Conservation (phyloP, 306 rosid species). For the Gillenia trifoliata region DNA sequence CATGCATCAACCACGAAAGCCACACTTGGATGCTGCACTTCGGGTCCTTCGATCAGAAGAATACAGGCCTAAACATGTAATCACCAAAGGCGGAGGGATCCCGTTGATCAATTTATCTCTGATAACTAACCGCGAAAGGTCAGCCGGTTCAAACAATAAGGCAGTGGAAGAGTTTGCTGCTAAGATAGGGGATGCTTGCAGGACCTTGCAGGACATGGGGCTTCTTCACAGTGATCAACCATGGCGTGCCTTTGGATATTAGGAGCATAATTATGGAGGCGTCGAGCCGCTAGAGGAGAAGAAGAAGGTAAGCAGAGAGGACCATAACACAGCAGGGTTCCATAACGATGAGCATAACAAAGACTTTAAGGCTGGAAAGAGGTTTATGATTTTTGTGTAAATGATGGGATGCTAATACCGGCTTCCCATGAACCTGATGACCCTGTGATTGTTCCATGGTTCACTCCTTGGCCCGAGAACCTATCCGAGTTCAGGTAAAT, state of each 20-base stretch:
- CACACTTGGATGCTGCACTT: background rate
- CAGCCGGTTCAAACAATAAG: background rate
- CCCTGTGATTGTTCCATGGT: background rate
- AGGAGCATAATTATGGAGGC: background rate
- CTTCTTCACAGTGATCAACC: slow-evolving; percentile 8
- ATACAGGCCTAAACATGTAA: background rate
- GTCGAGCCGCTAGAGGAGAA: background rate
- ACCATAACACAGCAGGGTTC: background rate
- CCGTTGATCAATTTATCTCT: slow-evolving; percentile 1
- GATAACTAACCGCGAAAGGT: background rate
- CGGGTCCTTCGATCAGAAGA: background rate
- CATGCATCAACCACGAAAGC: background rate
- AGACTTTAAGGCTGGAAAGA: slow-evolving; percentile 1
- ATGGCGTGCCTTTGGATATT: background rate
- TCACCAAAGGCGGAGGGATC: slow-evolving; percentile 4
- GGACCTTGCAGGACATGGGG: slow-evolving; percentile 9
- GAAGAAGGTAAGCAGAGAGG: background rate
- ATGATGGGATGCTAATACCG: background rate
- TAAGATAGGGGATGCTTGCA: slow-evolving; percentile 2
- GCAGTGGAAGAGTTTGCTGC: background rate
- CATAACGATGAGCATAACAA: slow-evolving; percentile 3
- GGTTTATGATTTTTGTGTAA: background rate
- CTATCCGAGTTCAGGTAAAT: background rate
- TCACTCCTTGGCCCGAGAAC: slow-evolving; percentile 4
- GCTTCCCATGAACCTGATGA: slow-evolving; percentile 11